Evolutionary conservation across 768 basidiomycete genomes (phyloP), one percentile per base, ranked within the genome.

Genomic region (Sporobolomyces phaffii): DNA sequence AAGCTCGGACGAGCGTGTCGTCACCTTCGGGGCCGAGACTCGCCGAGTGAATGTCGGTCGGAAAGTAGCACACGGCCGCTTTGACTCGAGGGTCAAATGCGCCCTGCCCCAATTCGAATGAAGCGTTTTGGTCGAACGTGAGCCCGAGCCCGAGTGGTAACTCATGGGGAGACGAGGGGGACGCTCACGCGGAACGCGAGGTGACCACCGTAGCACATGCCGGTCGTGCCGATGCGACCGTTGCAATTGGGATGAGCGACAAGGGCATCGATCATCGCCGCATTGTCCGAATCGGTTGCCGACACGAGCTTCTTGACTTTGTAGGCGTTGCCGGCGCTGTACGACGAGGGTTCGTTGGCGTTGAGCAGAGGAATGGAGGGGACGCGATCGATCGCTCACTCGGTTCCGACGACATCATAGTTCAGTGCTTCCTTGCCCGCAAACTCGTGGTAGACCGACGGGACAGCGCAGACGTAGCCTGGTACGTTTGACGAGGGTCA

Each of bases 271-370:
- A 94, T 78, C 1, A 89, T 78, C 22, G 90, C 81, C 0, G 82
- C 86, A 0, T 87, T 86, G 76, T 98, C 94, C 86, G 93, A 90
- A 69, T 97, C 88, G 69, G 92, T 97, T 2, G 88, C 91, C 51
- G 83, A 83, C 1, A 97, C 79, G 40, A 84, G 83, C 81, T 98
- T 98, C 79, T 92, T 88, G 31, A 90, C 90, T 83, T 97, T 97
- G 82, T 88, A 94, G 72, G 80, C 83, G 79, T 98, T 97, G n/a
- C 94, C 94, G 69, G 87, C 79, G 76, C 94, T 88, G 41, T 24
- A 4, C 7, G 22, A 13, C 20, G n/a, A 24, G 24, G 28, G 6
- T 5, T 48, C 22, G 5, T 22, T 36, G 18, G 6, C 22, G 22
- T 24, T 58, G 24, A 44, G 28, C n/a, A 17, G 45, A 48, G 22